These are phyloP conservation scores for Pulicaria dysenterica DNA, from an alignment of 129 eudicot species.

Conservation along the genomic window DNA sequence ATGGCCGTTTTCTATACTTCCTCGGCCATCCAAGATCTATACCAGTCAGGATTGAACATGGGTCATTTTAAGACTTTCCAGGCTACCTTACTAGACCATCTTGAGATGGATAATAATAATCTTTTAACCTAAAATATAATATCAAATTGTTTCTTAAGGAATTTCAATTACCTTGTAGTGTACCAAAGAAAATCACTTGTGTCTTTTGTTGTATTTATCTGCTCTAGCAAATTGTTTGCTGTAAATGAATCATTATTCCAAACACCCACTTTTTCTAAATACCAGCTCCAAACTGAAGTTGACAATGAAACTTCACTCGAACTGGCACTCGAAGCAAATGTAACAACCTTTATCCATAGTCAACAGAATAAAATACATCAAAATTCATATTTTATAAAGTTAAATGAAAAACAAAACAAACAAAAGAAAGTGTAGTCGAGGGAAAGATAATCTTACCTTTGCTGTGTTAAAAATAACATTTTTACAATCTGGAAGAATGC, in stretches of 20 bases:
- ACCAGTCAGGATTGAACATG: no score
- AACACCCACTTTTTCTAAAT: slow-evolving; percentile 61
- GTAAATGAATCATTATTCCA: slow-evolving; percentile 54
- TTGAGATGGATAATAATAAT: no score
- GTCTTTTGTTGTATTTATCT: slow-evolving; percentile 73
- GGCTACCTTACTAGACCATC: no score
- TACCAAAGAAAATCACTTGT: slow-evolving; percentile 80
- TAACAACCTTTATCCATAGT: slow-evolving; percentile 41
- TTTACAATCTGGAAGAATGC: slow-evolving; percentile 82
- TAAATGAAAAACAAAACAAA: not conserved
- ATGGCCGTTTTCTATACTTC: no score
- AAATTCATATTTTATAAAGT: slow-evolving; percentile 9
- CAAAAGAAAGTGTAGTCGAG: not conserved
- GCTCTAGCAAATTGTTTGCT: slow-evolving; percentile 59
- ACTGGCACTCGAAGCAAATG: slow-evolving; percentile 27
- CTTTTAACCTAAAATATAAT: no score
- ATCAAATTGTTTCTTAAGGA: not conserved
- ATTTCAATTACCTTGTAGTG: slow-evolving; percentile 61
- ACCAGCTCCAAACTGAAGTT: slow-evolving; percentile 71
- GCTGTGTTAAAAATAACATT: slow-evolving; percentile 75
- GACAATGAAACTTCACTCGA: slow-evolving; percentile 41
- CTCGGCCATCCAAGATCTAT: no score
- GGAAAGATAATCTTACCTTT: slow-evolving; percentile 46
- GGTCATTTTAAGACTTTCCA: no score
- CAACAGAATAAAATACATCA: slow-evolving; percentile 11